Evolutionary conservation across 2,329 filamentous ascomycete genomes (phyloP).

Genomic region (Fusarium pseudocircinatum): DNA sequence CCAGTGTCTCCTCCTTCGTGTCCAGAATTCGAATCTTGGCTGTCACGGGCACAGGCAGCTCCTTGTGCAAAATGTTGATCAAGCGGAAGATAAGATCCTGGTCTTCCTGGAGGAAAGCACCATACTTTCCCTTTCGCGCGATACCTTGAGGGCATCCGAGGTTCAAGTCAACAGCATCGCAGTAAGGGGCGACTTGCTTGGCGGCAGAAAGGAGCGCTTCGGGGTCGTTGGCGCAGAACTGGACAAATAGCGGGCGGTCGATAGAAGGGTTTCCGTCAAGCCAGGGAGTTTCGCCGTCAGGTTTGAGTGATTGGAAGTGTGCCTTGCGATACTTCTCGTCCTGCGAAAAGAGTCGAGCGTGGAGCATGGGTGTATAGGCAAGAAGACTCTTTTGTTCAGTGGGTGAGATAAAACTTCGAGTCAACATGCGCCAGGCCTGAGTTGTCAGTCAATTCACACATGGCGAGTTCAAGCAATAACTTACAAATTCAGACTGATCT

Average conservation of each 20-base stretch:
- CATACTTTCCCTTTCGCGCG: slow-evolving; percentile 88
- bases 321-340: slow-evolving; percentile 78
- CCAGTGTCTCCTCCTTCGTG: slow-evolving; percentile 84
- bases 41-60: slow-evolving; percentile 85
- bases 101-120: slow-evolving; percentile 94
- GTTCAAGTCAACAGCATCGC: slow-evolving; percentile 95
- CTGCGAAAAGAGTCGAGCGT: slow-evolving; percentile 87
- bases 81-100: slow-evolving; percentile 84
- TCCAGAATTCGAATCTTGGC: slow-evolving; percentile 95
- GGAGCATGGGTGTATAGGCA: slow-evolving; percentile 95
- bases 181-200: slow-evolving; percentile 81
- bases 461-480: slow-evolving; percentile 46
- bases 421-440: slow-evolving; percentile 95
- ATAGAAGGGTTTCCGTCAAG: slow-evolving; percentile 88
- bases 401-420: slow-evolving; percentile 86
- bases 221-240: slow-evolving; percentile 93
- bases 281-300: slow-evolving; percentile 56
- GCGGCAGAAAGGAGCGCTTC: slow-evolving; percentile 84
- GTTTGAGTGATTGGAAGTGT: slow-evolving; percentile 78
- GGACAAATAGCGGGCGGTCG: slow-evolving; percentile 92
- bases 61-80: slow-evolving; percentile 82
- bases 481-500: slow-evolving; percentile 95
- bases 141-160: slow-evolving; percentile 97
- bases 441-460: slow-evolving; percentile 5
- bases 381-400: slow-evolving; percentile 73